These are phyloP conservation scores for Phoma sp. DNA, from an alignment of 2,329 filamentous ascomycete genomes.

Conservation along the genomic window DNA sequence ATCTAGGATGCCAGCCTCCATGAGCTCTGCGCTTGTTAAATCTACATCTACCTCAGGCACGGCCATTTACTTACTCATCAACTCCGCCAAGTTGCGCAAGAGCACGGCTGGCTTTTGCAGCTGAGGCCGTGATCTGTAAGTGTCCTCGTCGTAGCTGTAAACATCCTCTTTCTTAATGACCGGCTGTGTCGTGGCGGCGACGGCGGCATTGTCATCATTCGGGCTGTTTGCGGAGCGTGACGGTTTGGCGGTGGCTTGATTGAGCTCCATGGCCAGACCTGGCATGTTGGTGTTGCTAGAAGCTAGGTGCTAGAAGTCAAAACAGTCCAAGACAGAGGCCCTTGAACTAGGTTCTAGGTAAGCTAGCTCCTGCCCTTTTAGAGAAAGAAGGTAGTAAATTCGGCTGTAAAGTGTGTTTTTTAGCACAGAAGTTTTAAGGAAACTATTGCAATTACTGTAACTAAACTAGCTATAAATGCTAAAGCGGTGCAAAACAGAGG, in stretches of 20 bases:
- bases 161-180: conserved; percentile 25
- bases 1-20: conserved; percentile 42
- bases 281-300: conserved; percentile 12
- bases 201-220: background rate
- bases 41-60: background rate
- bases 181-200: background rate
- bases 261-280: conserved; percentile 19
- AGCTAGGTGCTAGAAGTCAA: background rate
- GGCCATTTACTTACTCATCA: conserved; percentile 35
- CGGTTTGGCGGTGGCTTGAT: conserved; percentile 12
- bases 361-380: background rate
- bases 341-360: background rate
- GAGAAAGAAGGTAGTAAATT: background rate
- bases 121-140: conserved; percentile 35
- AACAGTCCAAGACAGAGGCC: too few species aligned
- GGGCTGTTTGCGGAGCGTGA: background rate
- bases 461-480: background rate
- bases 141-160: conserved; percentile 11
- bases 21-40: conserved; percentile 22
- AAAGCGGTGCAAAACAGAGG: background rate
- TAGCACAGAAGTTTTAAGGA: too few species aligned
- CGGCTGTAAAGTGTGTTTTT: too few species aligned
- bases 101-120: conserved; percentile 26
- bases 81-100: conserved; percentile 29
- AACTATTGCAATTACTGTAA: background rate